phyloP scores from a whole-genome alignment of 805 yeast genomes.

The Suhomyces canberraensis region DNA sequence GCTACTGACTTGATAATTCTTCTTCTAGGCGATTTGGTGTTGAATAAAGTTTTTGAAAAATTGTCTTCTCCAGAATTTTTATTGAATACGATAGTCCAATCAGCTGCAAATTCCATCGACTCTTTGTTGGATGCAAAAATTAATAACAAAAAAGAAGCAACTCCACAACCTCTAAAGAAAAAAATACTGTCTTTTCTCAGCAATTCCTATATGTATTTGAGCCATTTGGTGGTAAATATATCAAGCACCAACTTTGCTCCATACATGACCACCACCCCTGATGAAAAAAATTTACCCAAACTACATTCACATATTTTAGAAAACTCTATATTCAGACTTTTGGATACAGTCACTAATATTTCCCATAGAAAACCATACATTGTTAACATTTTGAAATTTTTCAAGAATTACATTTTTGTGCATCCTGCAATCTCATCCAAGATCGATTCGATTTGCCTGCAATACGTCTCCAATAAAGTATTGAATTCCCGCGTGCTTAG shows the following conservation, averaged over 20 bases:
- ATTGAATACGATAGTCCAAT: conserved; percentile 12
- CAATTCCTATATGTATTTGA: conserved; percentile 1
- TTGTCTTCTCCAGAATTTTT: conserved; percentile 26
- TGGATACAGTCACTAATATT: conserved; percentile 17
- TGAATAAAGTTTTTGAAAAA: conserved; percentile 21
- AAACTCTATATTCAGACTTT: conserved; percentile 16
- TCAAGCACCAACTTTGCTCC: not conserved
- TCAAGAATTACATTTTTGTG: not conserved
- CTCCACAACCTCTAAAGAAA: not conserved
- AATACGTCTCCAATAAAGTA: conserved; percentile 8
- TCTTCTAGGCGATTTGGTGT: conserved; percentile 29
- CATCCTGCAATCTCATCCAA: conserved; percentile 4
- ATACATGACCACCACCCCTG: not conserved
- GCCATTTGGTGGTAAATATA: conserved; percentile 1
- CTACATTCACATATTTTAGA: conserved; percentile 4
- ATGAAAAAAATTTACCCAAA: not conserved
- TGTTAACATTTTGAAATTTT: conserved; percentile 7
- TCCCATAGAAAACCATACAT: conserved; percentile 17
- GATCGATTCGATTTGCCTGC: conserved; percentile 4
- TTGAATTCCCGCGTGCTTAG: conserved; percentile 3
- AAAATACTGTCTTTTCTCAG: not conserved
- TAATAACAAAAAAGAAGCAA: not conserved
- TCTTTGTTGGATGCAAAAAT: conserved; percentile 1
- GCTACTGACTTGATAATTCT: conserved; percentile 18
- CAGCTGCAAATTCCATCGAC: conserved; percentile 6